These are phyloP conservation scores for Dactylella cylindrospora DNA, from an alignment of 2,329 filamentous ascomycete species.

Conservation along the genomic window DNA sequence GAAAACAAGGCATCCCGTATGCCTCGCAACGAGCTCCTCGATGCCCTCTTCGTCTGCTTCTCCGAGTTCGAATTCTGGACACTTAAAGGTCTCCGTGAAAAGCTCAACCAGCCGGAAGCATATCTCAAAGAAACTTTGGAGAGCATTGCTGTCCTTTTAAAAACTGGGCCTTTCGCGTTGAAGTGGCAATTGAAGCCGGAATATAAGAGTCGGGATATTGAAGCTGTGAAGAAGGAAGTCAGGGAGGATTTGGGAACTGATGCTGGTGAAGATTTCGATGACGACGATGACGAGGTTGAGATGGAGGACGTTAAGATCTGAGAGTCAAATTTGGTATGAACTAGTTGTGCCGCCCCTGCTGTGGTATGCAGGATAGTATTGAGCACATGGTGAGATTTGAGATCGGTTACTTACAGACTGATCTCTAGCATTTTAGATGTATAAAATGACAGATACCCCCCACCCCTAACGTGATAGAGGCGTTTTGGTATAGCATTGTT, in stretches of 20 bases:
- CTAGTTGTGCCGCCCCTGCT: too few species aligned
- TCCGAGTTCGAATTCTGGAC: constrained; percentile 86
- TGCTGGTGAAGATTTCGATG: constrained; percentile 54
- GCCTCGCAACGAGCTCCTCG: constrained; percentile 81
- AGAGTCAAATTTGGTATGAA: too few species aligned
- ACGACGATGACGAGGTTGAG: constrained; percentile 58
- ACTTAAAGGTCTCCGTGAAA: constrained; percentile 78
- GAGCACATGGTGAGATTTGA: too few species aligned
- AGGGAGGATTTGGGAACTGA: constrained; percentile 59
- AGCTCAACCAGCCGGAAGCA: constrained; percentile 83
- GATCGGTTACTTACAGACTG: too few species aligned
- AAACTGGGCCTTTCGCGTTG: constrained; percentile 80
- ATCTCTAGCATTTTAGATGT: too few species aligned
- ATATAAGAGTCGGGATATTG: constrained; percentile 61
- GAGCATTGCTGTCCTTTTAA: constrained; percentile 77
- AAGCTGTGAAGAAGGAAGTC: constrained; percentile 52
- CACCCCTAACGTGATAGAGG: too few species aligned
- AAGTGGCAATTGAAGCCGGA: constrained; percentile 79
- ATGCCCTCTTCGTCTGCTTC: constrained; percentile 82
- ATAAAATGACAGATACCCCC: too few species aligned
- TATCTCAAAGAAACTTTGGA: constrained; percentile 84
- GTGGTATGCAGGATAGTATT: too few species aligned
- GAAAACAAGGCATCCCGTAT: constrained; percentile 89
- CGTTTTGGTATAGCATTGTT: too few species aligned
- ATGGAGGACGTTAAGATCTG: constrained; percentile 53